Base-by-base conservation (phyloP, 352 stramenopile species). In the Globisporangium spinosum region DNA sequence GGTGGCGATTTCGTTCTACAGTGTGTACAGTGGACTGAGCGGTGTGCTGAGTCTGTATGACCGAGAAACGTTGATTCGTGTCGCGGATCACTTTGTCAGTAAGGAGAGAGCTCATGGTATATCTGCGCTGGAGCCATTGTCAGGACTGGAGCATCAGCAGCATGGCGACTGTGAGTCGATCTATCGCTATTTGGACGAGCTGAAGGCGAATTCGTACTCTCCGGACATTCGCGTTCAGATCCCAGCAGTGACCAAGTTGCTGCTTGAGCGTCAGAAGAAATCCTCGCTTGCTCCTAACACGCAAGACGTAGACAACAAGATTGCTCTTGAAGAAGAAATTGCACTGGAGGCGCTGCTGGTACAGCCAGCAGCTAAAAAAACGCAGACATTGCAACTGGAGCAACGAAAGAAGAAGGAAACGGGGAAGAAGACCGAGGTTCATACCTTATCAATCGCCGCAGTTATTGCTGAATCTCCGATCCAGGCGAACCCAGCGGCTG, bases 171-270 rank as follows among this genome's bases (percentile, higher is more conserved):
- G 17, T 5, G 27, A 57, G 38, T 40, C 27, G 10, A 56, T 43
- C 13, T 38, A 10, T 7, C 23, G 29, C 17, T 49, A 29, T 8
- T 43, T 70, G 3, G 32, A 65, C 20, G 38, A 64, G 45, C 43
- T 73, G 7, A 13, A 70, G 65, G 56, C 57, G 29, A 64, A 17
- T 17, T 60, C 27, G 35, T 70, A 35, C 15, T 6, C 34, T 15
- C 45, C 47, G 9, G 57, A 58, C 23, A 27, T 22, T 17, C 34
- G 45, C 5, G 67, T 70, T 10, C 29, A 62, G 32, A 70, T 49
- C 0, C 68, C 68, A 3, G 64, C 57, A 13, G 68, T 73, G 35
- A 64, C 68, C 5, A 45, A 60, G 13, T 22, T 73, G 68, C 15
- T 73, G 22, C 34, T 55, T 2, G 38, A 45, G 20, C 68, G 68